Evolutionary conservation across 108 stramenopile species (phyloP), one percentile per base, ranked within the genome.

Genomic region (Nitzschia palea): DNA sequence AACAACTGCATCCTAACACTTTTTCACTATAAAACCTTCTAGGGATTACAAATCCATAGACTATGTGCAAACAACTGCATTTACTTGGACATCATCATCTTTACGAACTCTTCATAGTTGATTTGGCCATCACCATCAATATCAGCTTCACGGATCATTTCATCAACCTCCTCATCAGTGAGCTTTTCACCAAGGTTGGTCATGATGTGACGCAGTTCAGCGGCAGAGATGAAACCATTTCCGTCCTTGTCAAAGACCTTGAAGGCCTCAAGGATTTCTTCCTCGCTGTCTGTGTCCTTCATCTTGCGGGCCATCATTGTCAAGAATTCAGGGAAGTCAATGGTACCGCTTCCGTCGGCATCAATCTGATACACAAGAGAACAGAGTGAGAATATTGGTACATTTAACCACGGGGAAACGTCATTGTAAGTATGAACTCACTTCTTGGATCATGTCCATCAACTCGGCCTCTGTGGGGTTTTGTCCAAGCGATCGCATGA

Each of bases 221-320:
- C 98, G 22, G 99, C 99, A 29, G 97, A 98, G 89, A 99, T 99
- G 89, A 99, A 99, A 47, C 99, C 99, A 84, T 99, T 99, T 67
- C 99, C 98, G 77, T 99, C 99, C 94, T 99, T 99, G 80, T 95
- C 94, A 76, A 97, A 94, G 44, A 97, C 97, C 89, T 97, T 97
- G 91, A 97, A 99, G 53, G 96, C 98, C 73, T 99, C 97, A 43
- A 97, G 91, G 81, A 99, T 98, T 91, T 99, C 99, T 80, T 99
- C 97, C 76, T 97, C 97, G 29, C 90, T 93, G 77, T 99, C 99
- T 22, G 99, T 98, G 77, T 99, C 99, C 96, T 99, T 99, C 99
- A 99, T 99, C 89, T 99, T 99, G 70, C 99, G 89, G 53, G 99
- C 99, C 99, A 99, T 99, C 98, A 99, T 99, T 69, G 99, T 99